Evolutionary conservation across 2,329 filamentous ascomycete genomes (phyloP).

Genomic region (Aspergillus unguis): DNA sequence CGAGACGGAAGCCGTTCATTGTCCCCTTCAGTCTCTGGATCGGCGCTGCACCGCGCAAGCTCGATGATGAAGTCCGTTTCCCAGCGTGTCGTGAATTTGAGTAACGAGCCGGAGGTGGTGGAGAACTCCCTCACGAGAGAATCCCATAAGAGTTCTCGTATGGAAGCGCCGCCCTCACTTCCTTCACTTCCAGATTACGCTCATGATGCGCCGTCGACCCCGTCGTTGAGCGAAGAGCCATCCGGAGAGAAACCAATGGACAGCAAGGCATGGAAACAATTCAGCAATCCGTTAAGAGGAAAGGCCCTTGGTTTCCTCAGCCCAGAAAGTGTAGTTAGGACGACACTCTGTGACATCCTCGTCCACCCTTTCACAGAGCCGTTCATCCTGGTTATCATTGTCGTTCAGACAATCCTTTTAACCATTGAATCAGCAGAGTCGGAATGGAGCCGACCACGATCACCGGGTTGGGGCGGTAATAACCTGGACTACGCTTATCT

Average conservation of each 20-base stretch:
- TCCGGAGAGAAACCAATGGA: slow-evolving; percentile 31
- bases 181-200: slow-evolving; percentile 48
- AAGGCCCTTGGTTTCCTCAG: slow-evolving; percentile 82
- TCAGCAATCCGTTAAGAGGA: slow-evolving; percentile 75
- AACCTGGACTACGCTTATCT: slow-evolving; percentile 76
- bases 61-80: slow-evolving; percentile 85
- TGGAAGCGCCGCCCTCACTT: slow-evolving; percentile 52
- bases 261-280: slow-evolving; percentile 45
- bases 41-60: slow-evolving; percentile 64
- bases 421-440: slow-evolving; percentile 74
- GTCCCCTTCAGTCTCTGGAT: slow-evolving; percentile 59
- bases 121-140: slow-evolving; percentile 65
- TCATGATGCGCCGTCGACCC: slow-evolving; percentile 39
- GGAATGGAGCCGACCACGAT: slow-evolving; percentile 62
- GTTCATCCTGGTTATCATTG: slow-evolving; percentile 77
- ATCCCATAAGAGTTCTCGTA: slow-evolving; percentile 50
- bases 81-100: slow-evolving; percentile 94
- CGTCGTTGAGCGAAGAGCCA: slow-evolving; percentile 35
- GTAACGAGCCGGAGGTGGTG: slow-evolving; percentile 81
- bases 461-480: slow-evolving; percentile 60
- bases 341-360: slow-evolving; percentile 74
- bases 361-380: slow-evolving; percentile 87
- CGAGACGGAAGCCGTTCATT: slow-evolving; percentile 51
- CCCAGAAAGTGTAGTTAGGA: slow-evolving; percentile 70
- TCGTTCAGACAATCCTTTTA: slow-evolving; percentile 83